Base-by-base conservation (phyloP, 495 filamentous ascomycete species). In the Aspergillus sparsus region DNA sequence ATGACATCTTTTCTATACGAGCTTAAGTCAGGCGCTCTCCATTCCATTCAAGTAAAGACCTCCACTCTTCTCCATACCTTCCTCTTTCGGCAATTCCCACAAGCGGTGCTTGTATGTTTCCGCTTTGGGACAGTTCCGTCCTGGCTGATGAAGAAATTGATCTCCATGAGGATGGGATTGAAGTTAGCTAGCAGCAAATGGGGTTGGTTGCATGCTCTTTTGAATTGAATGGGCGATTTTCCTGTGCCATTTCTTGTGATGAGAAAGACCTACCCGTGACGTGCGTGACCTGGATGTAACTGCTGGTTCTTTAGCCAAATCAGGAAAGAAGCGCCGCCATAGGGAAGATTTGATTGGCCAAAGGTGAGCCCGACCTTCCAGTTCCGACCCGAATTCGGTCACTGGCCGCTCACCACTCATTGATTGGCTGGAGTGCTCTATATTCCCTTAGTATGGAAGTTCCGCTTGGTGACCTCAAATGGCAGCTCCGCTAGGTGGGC, bases 1-100 rank as follows among this genome's bases (percentile, higher is more conserved):
- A 15, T 61, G 62, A 33, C 67, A 70, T 52, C 62, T 66, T 66
- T 64, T 70, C 67, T 70, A 44, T 6, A 1, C 1, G n/a, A 12
- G 7, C 15, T 52, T 53, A 55, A 57, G 15, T 16, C 10, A 46
- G 11, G 12, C 12, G 18, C 15, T 46, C 15, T 46, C 15, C 7
- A 13, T 16, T 46, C 5, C 7, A 16, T 41, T 41, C n/a, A 16
- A 21, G 2, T 1, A 44, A 21, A 7, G 50, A 42, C 37, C 36
- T 13, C 12, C 18, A 5, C 21, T 27, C 21, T 27, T 3, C 21
- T 27, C 15, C 21, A 8, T 53, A 68, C 67, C 58, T 70, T 70
- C 60, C 54, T 65, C 15, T 53, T 60, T 15, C 67, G 67, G 55
- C 65, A 67, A 9, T 15, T n/a, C 18, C 53, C 56, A 57, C 65